Base-by-base conservation (phyloP, 768 basidiomycete genomes). In the Kwoniella sp. region DNA sequence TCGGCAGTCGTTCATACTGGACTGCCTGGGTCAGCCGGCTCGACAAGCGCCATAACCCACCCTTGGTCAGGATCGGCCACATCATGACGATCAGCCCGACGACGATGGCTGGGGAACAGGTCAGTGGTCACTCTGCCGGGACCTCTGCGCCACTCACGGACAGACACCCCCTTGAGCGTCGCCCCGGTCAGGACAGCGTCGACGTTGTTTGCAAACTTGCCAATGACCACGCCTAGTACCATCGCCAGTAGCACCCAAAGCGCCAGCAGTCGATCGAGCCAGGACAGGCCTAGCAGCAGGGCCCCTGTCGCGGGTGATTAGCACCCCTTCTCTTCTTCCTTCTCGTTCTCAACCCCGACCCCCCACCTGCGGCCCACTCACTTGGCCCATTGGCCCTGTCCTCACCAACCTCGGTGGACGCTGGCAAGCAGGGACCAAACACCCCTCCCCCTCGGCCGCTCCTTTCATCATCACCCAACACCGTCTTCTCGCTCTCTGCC, bases 1-100 rank as follows among this genome's bases (percentile, higher is more conserved):
- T 52, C 0, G 83, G 83, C 1, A 90, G 78, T 1, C 75, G 68
- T 69, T 89, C 88, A 69, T 87, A 89, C 65, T 84, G 84, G 9
- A 88, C 84, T 74, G 22, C 20, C 8, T 4, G 8, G 6, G 11
- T 32, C 6, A 5, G 27, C 32, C 28, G 19, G 43, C 7, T 44
- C 9, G 10, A 26, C 19, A 43, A 22, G 5, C 5, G n/a, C n/a
- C 9, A 9, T 5, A 37, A 56, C 83, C 84, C 38, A 83, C 82
- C 70, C 58, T 77, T 77, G 26, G 75, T 73, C 25, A 79, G 63
- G 23, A 84, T 80, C 1, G 87, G 88, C 85, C 86, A 88, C 85
- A 89, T 89, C 82, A 90, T 90, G 45, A 89, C 76, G 15, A 89
- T 80, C 31, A 90, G 80, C 1, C 88, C 89, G 34, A 89, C 77